Conservation (phyloP, 345 rosid genomes). For the Hibiscus syriacus region DNA sequence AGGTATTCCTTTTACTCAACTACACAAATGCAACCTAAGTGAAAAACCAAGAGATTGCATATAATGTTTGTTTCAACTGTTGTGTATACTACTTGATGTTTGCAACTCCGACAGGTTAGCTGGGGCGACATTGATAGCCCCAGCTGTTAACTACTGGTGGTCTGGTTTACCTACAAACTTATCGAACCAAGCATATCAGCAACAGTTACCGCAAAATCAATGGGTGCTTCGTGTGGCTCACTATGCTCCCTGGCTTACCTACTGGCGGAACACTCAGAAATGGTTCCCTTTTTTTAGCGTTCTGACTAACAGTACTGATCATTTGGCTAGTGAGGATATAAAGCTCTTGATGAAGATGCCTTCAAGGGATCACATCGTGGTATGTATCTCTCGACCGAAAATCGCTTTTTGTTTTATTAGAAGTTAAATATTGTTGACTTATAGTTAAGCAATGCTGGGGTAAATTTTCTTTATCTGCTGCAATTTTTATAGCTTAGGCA, state of each 20-base stretch:
- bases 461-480: conserved; percentile 14
- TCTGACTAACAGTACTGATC: conserved; percentile 15
- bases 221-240: conserved; percentile 65
- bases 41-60: too few relatives aligned
- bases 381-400: neutral
- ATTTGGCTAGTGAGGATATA: conserved; percentile 34
- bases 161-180: conserved; percentile 39
- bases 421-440: neutral
- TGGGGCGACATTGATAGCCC: conserved; percentile 44
- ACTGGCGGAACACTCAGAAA: conserved; percentile 68
- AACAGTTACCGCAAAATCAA: conserved; percentile 33
- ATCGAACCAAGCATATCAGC: conserved; percentile 35
- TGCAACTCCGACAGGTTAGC: conserved; percentile 33
- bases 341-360: neutral
- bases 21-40: neutral
- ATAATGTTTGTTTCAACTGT: neutral
- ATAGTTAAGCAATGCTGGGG: conserved; percentile 58
- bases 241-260: conserved; percentile 52
- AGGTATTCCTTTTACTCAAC: conserved; percentile 20
- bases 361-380: neutral
- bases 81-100: neutral
- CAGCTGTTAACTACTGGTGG: conserved; percentile 61
- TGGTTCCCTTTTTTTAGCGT: conserved; percentile 43
- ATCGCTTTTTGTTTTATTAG: neutral
- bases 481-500: neutral